Base-by-base conservation (phyloP, 768 basidiomycete genomes). In the Boletus subcaerulescens region DNA sequence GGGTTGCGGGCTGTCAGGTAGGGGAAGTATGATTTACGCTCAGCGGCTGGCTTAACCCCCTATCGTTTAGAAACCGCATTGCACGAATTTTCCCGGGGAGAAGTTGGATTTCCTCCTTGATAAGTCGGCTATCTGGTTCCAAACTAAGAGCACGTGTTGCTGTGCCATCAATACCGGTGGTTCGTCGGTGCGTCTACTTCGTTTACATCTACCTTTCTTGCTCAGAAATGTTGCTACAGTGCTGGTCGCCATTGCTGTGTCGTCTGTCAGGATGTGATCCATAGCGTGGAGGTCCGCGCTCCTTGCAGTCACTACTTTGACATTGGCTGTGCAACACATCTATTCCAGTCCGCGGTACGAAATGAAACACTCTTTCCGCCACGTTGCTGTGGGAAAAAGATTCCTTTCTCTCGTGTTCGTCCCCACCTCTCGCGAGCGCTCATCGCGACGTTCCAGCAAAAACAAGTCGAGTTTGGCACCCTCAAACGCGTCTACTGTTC, bases 281-380 rank as follows among this genome's bases (percentile, higher is more conserved):
- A 35, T 14, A 65, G 62, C 20, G 39, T 36, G 1, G 67, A 67
- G 52, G 24, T 74, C 6, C 65, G 59, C 6, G 66, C 68, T 0
- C 69, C 69, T 1, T 77, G 76, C 48, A 65, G 68, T 24, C 72
- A 77, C 55, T 57, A 57, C 52, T 76, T 74, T 51, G 74, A 74
- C 48, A 52, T 58, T 12, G 59, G 2, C n/a, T 77, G 76, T 56
- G 11, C 70, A 29, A 62, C 64, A 4, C 59, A 68, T 35, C 67
- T 77, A 45, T 74, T 76, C 64, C 55, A 69, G 48, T 55, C 65
- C 14, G 65, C 75, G 1, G 68, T 63, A 5, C 58, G 52, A 18
- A 77, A 77, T 58, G 77, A 77, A 53, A 62, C 69, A 1, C 68
- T 78, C 29, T 76, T 67, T 57, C 76, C 76, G 4, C 76, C 76